Evolutionary conservation across 495 filamentous ascomycete genomes (phyloP), one percentile per base, ranked within the genome.

Genomic region (Lindgomyces ingoldianus): DNA sequence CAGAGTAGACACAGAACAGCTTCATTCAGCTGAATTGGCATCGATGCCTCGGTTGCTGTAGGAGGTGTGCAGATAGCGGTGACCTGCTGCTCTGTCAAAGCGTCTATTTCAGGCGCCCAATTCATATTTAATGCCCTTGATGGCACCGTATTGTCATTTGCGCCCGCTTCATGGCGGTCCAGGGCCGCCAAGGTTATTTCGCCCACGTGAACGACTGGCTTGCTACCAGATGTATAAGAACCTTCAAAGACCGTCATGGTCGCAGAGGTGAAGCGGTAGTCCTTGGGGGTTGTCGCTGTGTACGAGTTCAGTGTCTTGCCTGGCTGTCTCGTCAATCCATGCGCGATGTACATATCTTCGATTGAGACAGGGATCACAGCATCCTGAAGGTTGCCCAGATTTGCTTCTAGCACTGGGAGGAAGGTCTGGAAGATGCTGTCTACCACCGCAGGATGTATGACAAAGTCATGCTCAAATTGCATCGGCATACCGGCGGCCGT

Each of bases 361-460:
- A 54, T 33, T 3, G 29, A 29, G 51, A 27, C 29, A 16, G 24
- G 22, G 14, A 54, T 21, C 21, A 25, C 22, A 12, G 24, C 21
- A 19, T 48, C 9, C 45, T 54, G 22, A 25, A 26, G n/a, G 21
- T 33, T 21, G 6, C 22, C 6, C 12, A 33, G 22, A 26, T 26
- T 27, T 25, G 24, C 51, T 54, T 18, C 21, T 18, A 27, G 22
- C 51, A 54, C 33, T 6, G 33, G 33, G 33, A 39, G 33, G 14
- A 39, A 39, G 33, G 33, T 54, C 29, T 54, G 51, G 24, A 54
- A 27, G 14, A 54, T 27, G 18, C 24, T 18, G 51, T 54, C 51
- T 36, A 54, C n/a, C 11, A 27, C 29, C 29, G 51, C 51, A 29
- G 51, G 51, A 54, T 54, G 51, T 14, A 54, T 21, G 22, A 54